These are phyloP conservation scores for Penicillium verrucosum DNA, from an alignment of 2,329 filamentous ascomycete genomes.

Conservation along the genomic window DNA sequence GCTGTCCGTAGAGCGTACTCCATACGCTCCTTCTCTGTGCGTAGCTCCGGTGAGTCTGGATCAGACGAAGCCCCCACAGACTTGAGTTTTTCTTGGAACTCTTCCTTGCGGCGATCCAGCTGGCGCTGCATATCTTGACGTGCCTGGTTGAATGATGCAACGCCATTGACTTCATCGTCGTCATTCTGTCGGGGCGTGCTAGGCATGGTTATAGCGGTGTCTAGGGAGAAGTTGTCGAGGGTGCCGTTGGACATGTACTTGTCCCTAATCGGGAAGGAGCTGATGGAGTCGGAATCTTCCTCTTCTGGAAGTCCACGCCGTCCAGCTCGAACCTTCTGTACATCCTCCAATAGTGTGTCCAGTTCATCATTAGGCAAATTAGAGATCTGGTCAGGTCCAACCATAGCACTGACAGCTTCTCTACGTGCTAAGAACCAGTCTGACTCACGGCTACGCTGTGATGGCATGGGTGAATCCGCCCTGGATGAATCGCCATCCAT, in stretches of 20 bases:
- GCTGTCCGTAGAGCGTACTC: conserved; percentile 72
- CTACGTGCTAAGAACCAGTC: conserved; percentile 93
- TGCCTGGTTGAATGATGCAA: conserved; percentile 66
- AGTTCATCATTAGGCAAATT: conserved; percentile 91
- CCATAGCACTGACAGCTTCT: conserved; percentile 86
- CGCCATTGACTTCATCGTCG: conserved; percentile 54
- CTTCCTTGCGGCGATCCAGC: conserved; percentile 78
- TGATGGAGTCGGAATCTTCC: conserved; percentile 84
- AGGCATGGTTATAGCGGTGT: conserved; percentile 90
- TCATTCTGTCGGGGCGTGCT: conserved; percentile 76
- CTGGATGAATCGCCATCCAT: conserved; percentile 68
- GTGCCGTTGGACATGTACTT: conserved; percentile 96
- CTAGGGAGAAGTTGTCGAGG: conserved; percentile 91
- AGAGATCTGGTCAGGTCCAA: conserved; percentile 86
- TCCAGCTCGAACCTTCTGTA: conserved; percentile 82
- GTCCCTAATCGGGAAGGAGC: conserved; percentile 82
- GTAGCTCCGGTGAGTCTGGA: conserved; percentile 78
- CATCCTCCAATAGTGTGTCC: conserved; percentile 88
- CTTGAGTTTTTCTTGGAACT: conserved; percentile 74
- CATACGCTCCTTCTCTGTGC: conserved; percentile 79
- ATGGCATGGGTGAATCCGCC: conserved; percentile 74
- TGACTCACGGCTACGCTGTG: conserved; percentile 67
- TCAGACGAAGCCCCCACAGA: conserved; percentile 66
- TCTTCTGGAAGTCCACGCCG: conserved; percentile 66
- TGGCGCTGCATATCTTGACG: conserved; percentile 81